Evolutionary conservation across 2,329 filamentous ascomycete genomes (phyloP), one percentile per base, ranked within the genome.

Genomic region (Fusarium sp.): DNA sequence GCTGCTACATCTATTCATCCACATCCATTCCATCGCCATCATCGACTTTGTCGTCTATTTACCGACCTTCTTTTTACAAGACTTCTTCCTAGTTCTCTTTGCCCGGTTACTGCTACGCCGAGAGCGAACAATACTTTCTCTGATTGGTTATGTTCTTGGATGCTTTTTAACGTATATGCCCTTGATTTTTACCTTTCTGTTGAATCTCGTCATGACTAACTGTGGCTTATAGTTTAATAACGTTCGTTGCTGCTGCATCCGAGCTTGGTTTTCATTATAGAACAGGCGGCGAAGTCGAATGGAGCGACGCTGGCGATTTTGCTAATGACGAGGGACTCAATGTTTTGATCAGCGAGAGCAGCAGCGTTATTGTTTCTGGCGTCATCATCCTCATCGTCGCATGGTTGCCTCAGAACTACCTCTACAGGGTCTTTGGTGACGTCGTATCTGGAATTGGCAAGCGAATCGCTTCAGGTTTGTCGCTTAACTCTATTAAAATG

Each of bases 241-340:
- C 75, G 8, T 66, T 79, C n/a, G 66, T 66, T 54, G 79, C 77
- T 33, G 78, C 78, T 28, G 73, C 79, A 16, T 79, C 78, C 13
- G 78, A 80, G 51, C 68, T 79, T n/a, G 78, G 79, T 18, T 80
- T 80, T 61, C 78, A 71, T 53, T 78, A 73, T 64, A 71, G 75
- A 59, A 79, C 79, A 22, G 79, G 79, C n/a, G 77, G 77, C 58
- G 77, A 80, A 56, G 65, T 80, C n/a, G 74, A 79, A 51, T 80
- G 79, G 79, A 66, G 62, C 22, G 79, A 80, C 59, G 79, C 76
- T 14, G 65, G 75, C 24, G 61, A 75, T 38, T 79, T 79, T 54
- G 77, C 79, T 35, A 68, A 74, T 28, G 77, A 76, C 36, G 78
- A 80, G 45, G 78, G 73, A 35, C 68, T 78, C 47, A 79, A 79